Conservation (phyloP, 2,329 filamentous ascomycete species). For the Fusarium hostae region DNA sequence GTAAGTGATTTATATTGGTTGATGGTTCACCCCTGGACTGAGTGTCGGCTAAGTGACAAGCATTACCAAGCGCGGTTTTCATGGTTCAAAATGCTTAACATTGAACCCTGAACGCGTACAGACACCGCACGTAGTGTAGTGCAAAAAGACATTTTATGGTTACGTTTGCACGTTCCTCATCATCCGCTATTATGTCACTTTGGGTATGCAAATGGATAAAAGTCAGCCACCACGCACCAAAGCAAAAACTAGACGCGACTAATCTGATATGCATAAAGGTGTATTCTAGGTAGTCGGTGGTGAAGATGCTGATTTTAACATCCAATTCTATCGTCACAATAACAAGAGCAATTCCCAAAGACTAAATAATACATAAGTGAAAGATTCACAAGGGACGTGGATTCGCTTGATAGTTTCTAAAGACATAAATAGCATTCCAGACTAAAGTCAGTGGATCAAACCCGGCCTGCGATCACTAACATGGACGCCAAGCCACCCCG, state of each 20-base stretch:
- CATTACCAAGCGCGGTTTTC: not conserved
- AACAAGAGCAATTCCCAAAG: not conserved
- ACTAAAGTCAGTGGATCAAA: not conserved
- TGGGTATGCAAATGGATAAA: constrained; percentile 4
- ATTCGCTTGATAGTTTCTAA: not conserved
- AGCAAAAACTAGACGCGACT: constrained; percentile 14
- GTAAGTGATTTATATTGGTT: not conserved
- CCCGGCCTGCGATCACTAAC: constrained; percentile 14
- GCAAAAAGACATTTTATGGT: constrained; percentile 10
- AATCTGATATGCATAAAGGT: constrained; percentile 3
- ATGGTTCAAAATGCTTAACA: not conserved
- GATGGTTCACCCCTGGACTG: not conserved
- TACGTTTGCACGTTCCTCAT: constrained; percentile 3
- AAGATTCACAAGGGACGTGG: not conserved
- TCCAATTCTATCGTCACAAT: not conserved
- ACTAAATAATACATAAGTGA: not conserved
- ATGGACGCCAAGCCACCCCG: constrained; percentile 34
- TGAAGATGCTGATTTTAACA: not conserved
- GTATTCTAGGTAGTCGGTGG: not conserved
- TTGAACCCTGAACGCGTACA: not conserved
- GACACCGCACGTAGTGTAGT: not conserved
- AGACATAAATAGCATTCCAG: constrained; percentile 26
- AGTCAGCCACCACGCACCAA: constrained; percentile 23
- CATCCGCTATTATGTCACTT: constrained; percentile 8
- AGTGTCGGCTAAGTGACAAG: not conserved